Base-by-base conservation (phyloP, 2,329 filamentous ascomycete genomes). In the Sporothrix variecibatus region DNA sequence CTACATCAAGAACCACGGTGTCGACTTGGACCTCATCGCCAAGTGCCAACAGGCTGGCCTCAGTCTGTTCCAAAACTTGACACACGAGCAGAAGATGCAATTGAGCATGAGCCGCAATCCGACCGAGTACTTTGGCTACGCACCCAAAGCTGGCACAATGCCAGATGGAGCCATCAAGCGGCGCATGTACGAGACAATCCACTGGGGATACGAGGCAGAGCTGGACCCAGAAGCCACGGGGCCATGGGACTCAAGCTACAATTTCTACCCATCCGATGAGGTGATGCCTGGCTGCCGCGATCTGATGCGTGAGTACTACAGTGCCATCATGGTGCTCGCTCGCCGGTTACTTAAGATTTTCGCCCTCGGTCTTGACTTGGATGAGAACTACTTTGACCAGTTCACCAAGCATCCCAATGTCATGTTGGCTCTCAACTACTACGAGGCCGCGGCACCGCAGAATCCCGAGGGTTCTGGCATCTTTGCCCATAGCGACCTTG, bases 1-100 rank as follows among this genome's bases (percentile, higher is more conserved):
- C 56, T 60, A 60, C 56, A 60, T 60, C 56, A 60, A 60, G 56
- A 60, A 60, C 26, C 56, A 60, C 26, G 56, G 56, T 11, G 56
- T 60, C 11, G 56, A 60, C 56, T 26, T 60, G 26, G 26, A 60
- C 26, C 56, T 60, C 26, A 60, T 60, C 56, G 12, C 56, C 26
- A 60, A 60, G 12, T 60, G 56, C 28, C 56, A 60, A 60, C 31
- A 60, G 56, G 56, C 56, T 23, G 56, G 56, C 11, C 56, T 60
- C 11, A 3, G 56, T 3, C 31, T 60, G 23, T 60, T 60, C 26
- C 56, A 60, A 23, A 26, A 60, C 56, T 15, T 28, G 56, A 60
- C 56, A 15, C 56, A 60, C 56, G 56, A 60, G 56, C 56, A 60
- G 7, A 60, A 60, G 56, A 60, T 60, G 56, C 26, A 60, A 15